Evolutionary conservation across 208 protist genomes (phyloP), one percentile per base, ranked within the genome.

Genomic region (Trypanosoma lewisi): DNA sequence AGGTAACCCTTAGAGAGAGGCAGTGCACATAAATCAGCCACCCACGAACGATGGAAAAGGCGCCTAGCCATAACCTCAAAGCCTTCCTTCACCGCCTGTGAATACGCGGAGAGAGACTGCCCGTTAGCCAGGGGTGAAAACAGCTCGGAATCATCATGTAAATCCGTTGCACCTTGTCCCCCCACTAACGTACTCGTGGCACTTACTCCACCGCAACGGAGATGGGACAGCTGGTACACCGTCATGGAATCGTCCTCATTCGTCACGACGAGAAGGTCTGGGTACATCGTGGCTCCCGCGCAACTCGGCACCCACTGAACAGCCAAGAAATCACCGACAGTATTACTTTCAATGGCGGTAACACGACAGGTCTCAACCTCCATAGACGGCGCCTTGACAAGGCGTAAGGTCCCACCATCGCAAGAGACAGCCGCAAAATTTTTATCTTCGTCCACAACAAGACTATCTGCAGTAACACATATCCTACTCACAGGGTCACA

Each of bases 201-300:
- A 5, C 2, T 50, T 28, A 25, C 27, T 2, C 12, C 27, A 8
- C 25, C 25, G 3, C 12, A 17, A 63, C 16, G 36, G 2, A 49
- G 6, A 41, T 54, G 9, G 25, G 17, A 16, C 36, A 91, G 60
- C 49, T 83, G 83, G 52, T 91, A 94, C 50, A 77, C 66, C 12
- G 80, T 86, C 42, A 94, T 77, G 5, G 75, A 80, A 73, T 94
- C 88, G 64, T 94, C 88, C 55, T 92, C 84, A 34, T 74, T 85
- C 2, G 88, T 77, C 34, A 78, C 78, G 44, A 92, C 48, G 27
- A 94, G 69, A 7, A 94, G 51, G 53, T 94, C 81, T 0, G 85
- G 88, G 27, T 65, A 60, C 19, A 88, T 52, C n/a, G 81, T 63
- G 19, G 52, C 27, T 2, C 50, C 51, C 30, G 70, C 63, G 14